Evolutionary conservation across 2,329 filamentous ascomycete species (phyloP).

Genomic region (Coniochaeta prunicola): DNA sequence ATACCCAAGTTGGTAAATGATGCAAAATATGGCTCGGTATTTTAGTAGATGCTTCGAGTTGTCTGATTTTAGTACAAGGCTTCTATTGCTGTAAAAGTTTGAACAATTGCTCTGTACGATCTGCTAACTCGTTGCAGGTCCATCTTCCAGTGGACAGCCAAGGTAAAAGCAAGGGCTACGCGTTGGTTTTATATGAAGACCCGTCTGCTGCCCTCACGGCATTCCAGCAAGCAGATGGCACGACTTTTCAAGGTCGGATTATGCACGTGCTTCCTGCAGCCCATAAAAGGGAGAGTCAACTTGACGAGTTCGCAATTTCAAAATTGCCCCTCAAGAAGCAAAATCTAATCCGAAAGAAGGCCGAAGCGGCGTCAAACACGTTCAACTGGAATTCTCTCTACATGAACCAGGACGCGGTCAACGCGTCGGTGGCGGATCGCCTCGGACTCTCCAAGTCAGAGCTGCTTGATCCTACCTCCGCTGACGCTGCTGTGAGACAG

Average conservation of each 20-base stretch:
- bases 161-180: constrained; percentile 80
- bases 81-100: neutral
- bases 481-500: constrained; percentile 92
- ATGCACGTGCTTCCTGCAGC: constrained; percentile 83
- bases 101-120: constrained; percentile 9
- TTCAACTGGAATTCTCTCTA: constrained; percentile 99
- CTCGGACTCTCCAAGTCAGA: constrained; percentile 88
- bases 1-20: constrained; percentile 77
- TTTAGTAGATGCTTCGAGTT: constrained; percentile 99
- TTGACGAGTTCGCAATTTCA: constrained; percentile 84
- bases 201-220: constrained; percentile 69
- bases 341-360: constrained; percentile 78
- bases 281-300: constrained; percentile 69
- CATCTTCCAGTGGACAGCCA: constrained; percentile 72
- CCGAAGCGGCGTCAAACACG: constrained; percentile 65
- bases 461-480: constrained; percentile 87
- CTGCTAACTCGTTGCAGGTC: constrained; percentile 50
- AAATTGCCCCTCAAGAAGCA: constrained; percentile 94
- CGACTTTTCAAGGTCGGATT: constrained; percentile 85
- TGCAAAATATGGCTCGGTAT: constrained; percentile 86
- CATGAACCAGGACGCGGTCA: constrained; percentile 94
- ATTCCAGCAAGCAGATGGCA: constrained; percentile 72
- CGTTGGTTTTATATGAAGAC: constrained; percentile 73
- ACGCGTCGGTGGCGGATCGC: constrained; percentile 78
- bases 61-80: constrained; percentile 49